Percentiles rank a stretch among this genome's conserved stretches.
These are phyloP conservation scores for Tolypocladium album DNA, from an alignment of 2,329 filamentous ascomycete species.

Conservation along the genomic window DNA sequence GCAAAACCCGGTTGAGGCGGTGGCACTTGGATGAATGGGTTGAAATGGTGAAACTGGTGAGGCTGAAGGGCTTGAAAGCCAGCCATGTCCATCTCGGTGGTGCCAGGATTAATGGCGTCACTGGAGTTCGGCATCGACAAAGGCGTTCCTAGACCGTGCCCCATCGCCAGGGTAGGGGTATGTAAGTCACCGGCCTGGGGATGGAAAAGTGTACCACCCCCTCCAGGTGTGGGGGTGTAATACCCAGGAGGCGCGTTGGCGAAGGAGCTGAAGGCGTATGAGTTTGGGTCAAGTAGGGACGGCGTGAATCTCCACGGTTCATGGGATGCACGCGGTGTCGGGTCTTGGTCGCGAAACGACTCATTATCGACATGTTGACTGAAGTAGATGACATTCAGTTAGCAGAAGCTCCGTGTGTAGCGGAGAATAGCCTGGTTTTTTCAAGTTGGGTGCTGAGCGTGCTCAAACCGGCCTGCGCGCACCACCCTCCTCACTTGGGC, in stretches of 20 bases:
- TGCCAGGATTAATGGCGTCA: conserved; percentile 48
- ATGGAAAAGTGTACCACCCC: conserved; percentile 71
- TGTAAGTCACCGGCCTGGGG: conserved; percentile 78
- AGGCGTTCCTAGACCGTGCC: conserved; percentile 70
- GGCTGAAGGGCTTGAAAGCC: conserved; percentile 54
- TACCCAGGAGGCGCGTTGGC: conserved; percentile 72
- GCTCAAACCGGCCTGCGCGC: not conserved
- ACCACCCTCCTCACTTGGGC: not conserved
- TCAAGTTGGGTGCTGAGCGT: not conserved
- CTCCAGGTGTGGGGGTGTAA: conserved; percentile 80
- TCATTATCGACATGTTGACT: conserved; percentile 14
- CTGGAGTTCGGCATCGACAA: conserved; percentile 67
- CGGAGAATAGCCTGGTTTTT: not conserved
- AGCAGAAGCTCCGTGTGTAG: not conserved
- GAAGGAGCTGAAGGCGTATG: conserved; percentile 69
- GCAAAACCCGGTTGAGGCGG: conserved; percentile 53
- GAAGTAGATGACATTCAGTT: conserved; percentile 5
- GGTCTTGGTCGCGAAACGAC: conserved; percentile 59
- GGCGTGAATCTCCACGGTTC: conserved; percentile 85
- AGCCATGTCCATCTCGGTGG: conserved; percentile 52
- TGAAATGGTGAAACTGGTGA: conserved; percentile 55
- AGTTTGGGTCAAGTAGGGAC: conserved; percentile 76
- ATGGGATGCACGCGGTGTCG: conserved; percentile 67
- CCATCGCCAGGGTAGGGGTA: conserved; percentile 64
- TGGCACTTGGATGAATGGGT: conserved; percentile 58